phyloP scores from a whole-genome alignment of 2,329 filamentous ascomycete species.

The Hirsutella rhossiliensis region DNA sequence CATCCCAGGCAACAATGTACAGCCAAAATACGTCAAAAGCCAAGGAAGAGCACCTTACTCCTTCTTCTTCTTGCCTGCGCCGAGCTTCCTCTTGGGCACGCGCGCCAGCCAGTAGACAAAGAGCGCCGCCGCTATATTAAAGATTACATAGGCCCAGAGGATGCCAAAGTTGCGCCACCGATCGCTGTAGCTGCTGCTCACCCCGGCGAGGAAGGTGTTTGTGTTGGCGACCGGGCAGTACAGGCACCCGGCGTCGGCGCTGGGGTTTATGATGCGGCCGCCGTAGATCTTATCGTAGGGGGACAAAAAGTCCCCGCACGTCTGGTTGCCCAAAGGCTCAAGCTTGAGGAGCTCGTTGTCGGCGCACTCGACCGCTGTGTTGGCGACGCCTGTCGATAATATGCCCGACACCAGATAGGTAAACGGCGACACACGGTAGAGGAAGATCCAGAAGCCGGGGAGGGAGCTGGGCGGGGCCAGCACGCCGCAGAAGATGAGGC shows the following conservation, averaged over 20 bases:
- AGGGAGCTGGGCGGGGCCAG: constrained; percentile 50
- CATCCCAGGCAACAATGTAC: too few species aligned
- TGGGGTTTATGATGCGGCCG: constrained; percentile 39
- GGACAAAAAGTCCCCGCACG: constrained; percentile 47
- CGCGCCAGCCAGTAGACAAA: constrained; percentile 42
- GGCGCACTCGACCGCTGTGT: constrained; percentile 53
- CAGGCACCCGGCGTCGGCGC: constrained; percentile 36
- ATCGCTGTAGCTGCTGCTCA: constrained; percentile 41
- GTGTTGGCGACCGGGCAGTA: constrained; percentile 42
- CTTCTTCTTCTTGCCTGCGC: constrained; percentile 20
- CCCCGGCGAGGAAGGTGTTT: constrained; percentile 35
- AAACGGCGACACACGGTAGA: constrained; percentile 69
- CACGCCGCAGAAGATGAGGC: constrained; percentile 65
- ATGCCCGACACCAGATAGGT: constrained; percentile 70
- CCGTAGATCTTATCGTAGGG: constrained; percentile 34
- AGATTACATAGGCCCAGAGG: constrained; percentile 44
- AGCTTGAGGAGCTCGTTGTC: constrained; percentile 59
- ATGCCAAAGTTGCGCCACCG: constrained; percentile 60
- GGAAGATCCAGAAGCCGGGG: constrained; percentile 71
- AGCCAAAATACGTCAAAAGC: neutral
- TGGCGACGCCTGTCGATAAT: constrained; percentile 57
- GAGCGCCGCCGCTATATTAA: constrained; percentile 45
- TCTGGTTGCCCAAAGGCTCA: constrained; percentile 42
- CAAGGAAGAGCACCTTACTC: constrained; percentile 4
- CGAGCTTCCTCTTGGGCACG: constrained; percentile 33